These are phyloP conservation scores for Purpureocillium lavendulum DNA, from an alignment of 2,329 filamentous ascomycete species.

Conservation along the genomic window DNA sequence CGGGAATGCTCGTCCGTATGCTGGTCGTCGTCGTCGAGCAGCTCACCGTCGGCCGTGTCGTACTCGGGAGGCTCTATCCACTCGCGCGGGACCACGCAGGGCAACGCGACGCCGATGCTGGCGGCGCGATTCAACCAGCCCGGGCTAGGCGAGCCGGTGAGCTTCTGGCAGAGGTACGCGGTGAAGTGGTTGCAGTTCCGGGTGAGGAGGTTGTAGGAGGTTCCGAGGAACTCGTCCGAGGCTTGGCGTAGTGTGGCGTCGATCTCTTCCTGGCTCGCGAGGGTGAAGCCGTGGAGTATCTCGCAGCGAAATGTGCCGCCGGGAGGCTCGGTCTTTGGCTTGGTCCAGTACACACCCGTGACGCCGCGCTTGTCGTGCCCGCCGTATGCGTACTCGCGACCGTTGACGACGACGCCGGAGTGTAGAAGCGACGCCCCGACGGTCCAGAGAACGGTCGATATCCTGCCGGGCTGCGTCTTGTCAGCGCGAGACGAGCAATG, in stretches of 20 bases:
- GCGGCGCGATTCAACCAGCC: conserved; percentile 76
- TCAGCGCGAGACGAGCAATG: too few relatives aligned
- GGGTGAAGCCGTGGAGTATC: conserved; percentile 72
- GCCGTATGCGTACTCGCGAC: conserved; percentile 76
- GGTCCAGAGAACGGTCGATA: conserved; percentile 72
- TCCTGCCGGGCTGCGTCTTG: conserved; percentile 52
- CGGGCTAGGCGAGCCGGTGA: conserved; percentile 64
- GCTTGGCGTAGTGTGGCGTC: conserved; percentile 59
- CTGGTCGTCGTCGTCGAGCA: conserved; percentile 49
- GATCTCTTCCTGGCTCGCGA: conserved; percentile 60
- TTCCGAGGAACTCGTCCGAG: conserved; percentile 65
- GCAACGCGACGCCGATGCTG: conserved; percentile 71
- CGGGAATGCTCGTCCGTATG: conserved; percentile 43
- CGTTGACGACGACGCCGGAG: conserved; percentile 73
- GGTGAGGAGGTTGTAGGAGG: conserved; percentile 71
- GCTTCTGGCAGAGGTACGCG: conserved; percentile 61
- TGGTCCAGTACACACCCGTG: conserved; percentile 80
- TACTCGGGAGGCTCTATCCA: conserved; percentile 76
- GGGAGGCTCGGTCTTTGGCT: conserved; percentile 61
- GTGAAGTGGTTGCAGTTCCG: conserved; percentile 90
- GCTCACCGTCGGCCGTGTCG: conserved; percentile 62
- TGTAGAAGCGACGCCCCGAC: conserved; percentile 72
- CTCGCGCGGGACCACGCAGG: conserved; percentile 73
- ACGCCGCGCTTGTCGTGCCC: conserved; percentile 63
- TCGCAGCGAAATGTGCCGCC: conserved; percentile 69